These are phyloP conservation scores for Coniochaeta sp. DNA, from an alignment of 2,329 filamentous ascomycete genomes.

Conservation along the genomic window DNA sequence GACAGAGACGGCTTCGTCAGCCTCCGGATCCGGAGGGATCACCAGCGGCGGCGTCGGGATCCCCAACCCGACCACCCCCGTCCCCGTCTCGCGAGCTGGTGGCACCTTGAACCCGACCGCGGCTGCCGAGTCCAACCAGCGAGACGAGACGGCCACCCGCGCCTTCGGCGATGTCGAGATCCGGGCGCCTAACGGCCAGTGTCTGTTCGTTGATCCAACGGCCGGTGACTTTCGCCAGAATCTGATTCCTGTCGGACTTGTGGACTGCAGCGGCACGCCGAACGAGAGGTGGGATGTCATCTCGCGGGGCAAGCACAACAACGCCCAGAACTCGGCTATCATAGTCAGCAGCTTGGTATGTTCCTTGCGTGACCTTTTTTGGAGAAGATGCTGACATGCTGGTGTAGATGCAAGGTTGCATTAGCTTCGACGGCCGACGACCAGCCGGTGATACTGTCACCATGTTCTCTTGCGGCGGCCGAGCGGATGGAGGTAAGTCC, in stretches of 20 bases:
- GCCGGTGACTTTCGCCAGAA: constrained; percentile 49
- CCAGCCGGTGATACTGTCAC: constrained; percentile 37
- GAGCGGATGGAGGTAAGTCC: constrained; percentile 37
- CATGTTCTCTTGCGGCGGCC: constrained; percentile 45
- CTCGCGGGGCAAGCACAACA: constrained; percentile 41
- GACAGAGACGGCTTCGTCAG: background rate
- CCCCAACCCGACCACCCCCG: constrained; percentile 31
- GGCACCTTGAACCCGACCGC: constrained; percentile 41
- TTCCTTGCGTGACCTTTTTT: no score
- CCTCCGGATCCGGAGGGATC: background rate
- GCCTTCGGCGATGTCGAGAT: constrained; percentile 38
- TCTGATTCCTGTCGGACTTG: constrained; percentile 40
- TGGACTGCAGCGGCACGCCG: constrained; percentile 33
- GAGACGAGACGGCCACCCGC: constrained; percentile 38
- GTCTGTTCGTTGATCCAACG: constrained; percentile 43
- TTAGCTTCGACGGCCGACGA: constrained; percentile 41
- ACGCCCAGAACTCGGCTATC: constrained; percentile 32
- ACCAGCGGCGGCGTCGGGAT: constrained; percentile 12
- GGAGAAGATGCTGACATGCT: background rate
- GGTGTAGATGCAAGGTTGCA: constrained; percentile 33
- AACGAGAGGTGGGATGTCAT: constrained; percentile 46
- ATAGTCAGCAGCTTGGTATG: constrained; percentile 39
- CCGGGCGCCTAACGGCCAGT: constrained; percentile 39
- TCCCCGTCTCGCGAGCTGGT: constrained; percentile 44
- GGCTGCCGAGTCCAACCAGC: constrained; percentile 39